Conservation (phyloP, 345 rosid genomes). For the Carallia brachiata region DNA sequence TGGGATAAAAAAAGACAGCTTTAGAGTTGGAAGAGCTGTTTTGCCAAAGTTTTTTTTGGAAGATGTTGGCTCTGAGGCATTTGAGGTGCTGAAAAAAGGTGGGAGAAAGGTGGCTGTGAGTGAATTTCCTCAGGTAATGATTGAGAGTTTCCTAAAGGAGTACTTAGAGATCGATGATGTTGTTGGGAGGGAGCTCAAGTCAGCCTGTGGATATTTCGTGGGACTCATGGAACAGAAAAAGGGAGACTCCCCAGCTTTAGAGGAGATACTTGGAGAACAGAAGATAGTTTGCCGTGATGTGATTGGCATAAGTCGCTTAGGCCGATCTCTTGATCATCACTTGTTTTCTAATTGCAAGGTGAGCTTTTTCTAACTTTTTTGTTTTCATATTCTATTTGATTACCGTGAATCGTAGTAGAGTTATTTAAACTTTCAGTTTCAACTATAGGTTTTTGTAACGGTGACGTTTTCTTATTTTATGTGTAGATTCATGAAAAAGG, state of each 20-base stretch:
- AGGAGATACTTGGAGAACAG: constrained; percentile 5
- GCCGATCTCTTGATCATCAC: constrained; percentile 17
- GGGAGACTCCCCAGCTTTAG: background rate
- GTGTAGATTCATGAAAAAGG: too few relatives aligned
- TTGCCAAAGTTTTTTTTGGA: constrained; percentile 38
- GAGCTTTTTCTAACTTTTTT: background rate
- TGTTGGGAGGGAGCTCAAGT: constrained; percentile 24
- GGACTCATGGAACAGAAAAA: constrained; percentile 23
- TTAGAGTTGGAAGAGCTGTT: constrained; percentile 33
- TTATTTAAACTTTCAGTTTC: too few relatives aligned
- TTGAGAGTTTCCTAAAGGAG: constrained; percentile 29
- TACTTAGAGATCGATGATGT: constrained; percentile 24
- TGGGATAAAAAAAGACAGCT: constrained; percentile 28
- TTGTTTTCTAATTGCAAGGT: constrained; percentile 26
- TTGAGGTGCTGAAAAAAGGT: constrained; percentile 19
- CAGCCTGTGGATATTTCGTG: constrained; percentile 22
- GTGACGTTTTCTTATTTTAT: too few relatives aligned
- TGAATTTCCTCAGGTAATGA: constrained; percentile 27
- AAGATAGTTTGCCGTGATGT: background rate
- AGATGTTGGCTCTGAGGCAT: constrained; percentile 30
- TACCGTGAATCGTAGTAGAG: too few relatives aligned
- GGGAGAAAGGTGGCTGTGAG: constrained; percentile 24
- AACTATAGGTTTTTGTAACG: too few relatives aligned
- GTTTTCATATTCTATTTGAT: too few relatives aligned
- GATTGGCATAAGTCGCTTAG: constrained; percentile 15